Evolutionary conservation across 345 rosid species (phyloP), one percentile per base, ranked within the genome.

Genomic region (Noccaea bulbosa): DNA sequence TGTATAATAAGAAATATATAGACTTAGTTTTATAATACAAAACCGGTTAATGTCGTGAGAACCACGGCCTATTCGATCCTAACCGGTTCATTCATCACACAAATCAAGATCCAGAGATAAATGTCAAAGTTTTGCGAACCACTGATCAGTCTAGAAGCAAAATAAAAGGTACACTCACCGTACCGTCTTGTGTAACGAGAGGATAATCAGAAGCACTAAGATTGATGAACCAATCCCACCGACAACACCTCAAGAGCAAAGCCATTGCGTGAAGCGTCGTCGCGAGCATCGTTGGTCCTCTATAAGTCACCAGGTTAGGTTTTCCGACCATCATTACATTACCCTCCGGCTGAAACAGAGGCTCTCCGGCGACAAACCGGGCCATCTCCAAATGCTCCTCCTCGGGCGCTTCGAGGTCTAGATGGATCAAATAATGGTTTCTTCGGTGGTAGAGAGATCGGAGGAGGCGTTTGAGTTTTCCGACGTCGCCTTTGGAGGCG

Each of bases 141-240:
- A 35, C 27, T 11, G 30, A 52, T 38, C 40, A 48, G 1, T 70
- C 8, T 48, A 69, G 32, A 70, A 30, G 11, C 16, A 57, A 44
- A 44, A 43, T 1, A 22, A 54, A 54, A 2, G 34, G 34, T 43
- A 10, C 86, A 93, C 98, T 93, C 96, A 93, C 96, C 97, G 77
- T 93, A 91, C 98, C 96, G 86, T 93, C 98, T 89, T 88, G 96
- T 75, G 96, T 91, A 4, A 87, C 79, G 45, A 93, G 55, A 54
- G 97, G 97, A 69, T 91, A 93, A 75, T 93, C 97, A 72, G 97
- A 93, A 73, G 98, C 94, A 80, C 96, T 93, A n/a, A 93, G 96
- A 77, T 93, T 93, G 12, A 93, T 88, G 34, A 93, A 91, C 97
- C 98, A 93, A 66, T 93, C 96, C 97, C 98, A 91, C 61, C 82